phyloP scores from a whole-genome alignment of 257 asterid genomes.

The Lycium barbarum region DNA sequence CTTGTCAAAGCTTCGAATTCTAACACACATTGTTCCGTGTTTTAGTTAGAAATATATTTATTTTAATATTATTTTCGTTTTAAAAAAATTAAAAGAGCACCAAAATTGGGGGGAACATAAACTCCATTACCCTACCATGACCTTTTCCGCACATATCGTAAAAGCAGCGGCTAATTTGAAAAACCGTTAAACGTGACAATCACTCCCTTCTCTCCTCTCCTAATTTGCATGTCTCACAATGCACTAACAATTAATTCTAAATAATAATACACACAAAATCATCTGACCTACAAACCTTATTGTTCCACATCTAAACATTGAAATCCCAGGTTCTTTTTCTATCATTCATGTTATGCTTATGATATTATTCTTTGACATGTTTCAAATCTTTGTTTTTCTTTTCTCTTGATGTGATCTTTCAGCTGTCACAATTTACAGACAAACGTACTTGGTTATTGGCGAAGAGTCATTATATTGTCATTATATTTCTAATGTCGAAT shows the following conservation, averaged over 20 bases:
- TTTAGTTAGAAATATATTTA: no score
- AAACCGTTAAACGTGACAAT: conserved; percentile 43
- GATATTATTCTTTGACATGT: neutral
- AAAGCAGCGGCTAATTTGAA: conserved; percentile 42
- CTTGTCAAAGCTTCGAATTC: no score
- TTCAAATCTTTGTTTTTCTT: neutral
- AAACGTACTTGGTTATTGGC: neutral
- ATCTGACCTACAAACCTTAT: neutral
- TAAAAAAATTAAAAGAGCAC: neutral
- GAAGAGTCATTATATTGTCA: neutral
- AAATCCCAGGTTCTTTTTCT: conserved; percentile 21
- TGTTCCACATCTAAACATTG: neutral
- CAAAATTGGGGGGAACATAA: no score
- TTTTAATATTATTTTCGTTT: no score
- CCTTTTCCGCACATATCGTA: conserved; percentile 17
- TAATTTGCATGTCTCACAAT: neutral
- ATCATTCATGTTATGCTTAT: neutral
- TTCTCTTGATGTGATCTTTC: neutral
- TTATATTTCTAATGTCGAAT: neutral
- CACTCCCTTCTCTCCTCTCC: conserved; percentile 30
- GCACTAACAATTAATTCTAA: neutral
- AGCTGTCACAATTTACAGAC: neutral
- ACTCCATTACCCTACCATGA: neutral
- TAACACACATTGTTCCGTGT: no score
- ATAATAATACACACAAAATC: neutral